Percentiles rank a stretch among this genome's conserved stretches.
These are phyloP conservation scores for Starmerella kuoi DNA, from an alignment of 805 yeast genomes.

Conservation along the genomic window DNA sequence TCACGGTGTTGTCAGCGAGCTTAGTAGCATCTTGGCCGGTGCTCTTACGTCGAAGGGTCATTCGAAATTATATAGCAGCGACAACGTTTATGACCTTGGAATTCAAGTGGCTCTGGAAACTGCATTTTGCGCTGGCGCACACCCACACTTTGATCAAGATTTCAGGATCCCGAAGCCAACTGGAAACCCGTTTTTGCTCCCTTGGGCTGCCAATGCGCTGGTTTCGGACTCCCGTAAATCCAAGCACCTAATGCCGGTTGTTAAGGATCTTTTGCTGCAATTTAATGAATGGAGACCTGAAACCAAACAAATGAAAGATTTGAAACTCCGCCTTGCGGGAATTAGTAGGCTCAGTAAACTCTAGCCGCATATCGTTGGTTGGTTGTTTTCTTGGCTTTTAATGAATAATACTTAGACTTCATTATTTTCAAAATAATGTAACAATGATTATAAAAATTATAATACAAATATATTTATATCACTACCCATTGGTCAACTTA, in stretches of 20 bases:
- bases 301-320: conserved; percentile 65
- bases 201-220: conserved; percentile 86
- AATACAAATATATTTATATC: no score
- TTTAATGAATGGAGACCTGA: conserved; percentile 85
- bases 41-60: conserved; percentile 94
- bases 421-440: no score
- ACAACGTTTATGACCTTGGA: conserved; percentile 72
- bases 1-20: conserved; percentile 74
- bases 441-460: no score
- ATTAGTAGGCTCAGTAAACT: conserved; percentile 21
- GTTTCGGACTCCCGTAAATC: conserved; percentile 41
- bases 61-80: conserved; percentile 75
- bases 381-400: not conserved
- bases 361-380: conserved; percentile 7
- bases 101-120: conserved; percentile 66
- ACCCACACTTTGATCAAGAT: conserved; percentile 22
- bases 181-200: conserved; percentile 72
- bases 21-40: conserved; percentile 71
- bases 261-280: conserved; percentile 43
- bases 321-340: conserved; percentile 67
- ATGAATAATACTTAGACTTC: no score
- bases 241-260: conserved; percentile 31
- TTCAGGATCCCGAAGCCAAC: conserved; percentile 42
- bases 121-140: conserved; percentile 35
- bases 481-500: no score